Evolutionary conservation across 2,329 filamentous ascomycete genomes (phyloP).

Genomic region (Sphaceloma murrayae): DNA sequence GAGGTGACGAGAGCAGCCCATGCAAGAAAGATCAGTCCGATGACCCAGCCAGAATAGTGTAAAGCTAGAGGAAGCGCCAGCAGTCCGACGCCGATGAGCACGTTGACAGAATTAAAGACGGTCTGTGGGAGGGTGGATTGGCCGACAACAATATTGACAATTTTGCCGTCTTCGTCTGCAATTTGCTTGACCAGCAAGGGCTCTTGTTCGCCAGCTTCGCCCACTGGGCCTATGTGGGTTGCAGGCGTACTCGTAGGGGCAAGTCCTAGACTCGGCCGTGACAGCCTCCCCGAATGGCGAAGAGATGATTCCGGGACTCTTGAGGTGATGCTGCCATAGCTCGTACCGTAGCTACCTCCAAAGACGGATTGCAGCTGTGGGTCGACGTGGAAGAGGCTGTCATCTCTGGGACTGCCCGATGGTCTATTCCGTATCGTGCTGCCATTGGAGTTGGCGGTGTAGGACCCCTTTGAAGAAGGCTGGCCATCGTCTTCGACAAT

Average conservation of each 20-base stretch:
- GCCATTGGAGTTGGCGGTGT: constrained; percentile 20
- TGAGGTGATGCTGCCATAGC: constrained; percentile 50
- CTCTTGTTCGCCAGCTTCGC: constrained; percentile 43
- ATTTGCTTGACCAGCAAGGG: constrained; percentile 82
- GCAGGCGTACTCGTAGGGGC: constrained; percentile 7
- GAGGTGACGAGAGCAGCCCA: constrained; percentile 66
- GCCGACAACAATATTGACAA: constrained; percentile 75
- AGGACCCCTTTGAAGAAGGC: constrained; percentile 22
- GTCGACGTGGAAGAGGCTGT: constrained; percentile 41
- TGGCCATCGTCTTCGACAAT: constrained; percentile 36
- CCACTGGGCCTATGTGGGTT: not conserved
- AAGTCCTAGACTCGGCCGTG: constrained; percentile 36
- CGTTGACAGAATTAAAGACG: constrained; percentile 92
- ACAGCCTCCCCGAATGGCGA: constrained; percentile 45
- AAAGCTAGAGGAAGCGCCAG: constrained; percentile 81
- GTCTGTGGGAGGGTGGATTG: constrained; percentile 95
- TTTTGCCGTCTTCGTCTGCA: constrained; percentile 72
- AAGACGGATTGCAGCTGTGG: constrained; percentile 55
- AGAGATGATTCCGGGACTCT: constrained; percentile 48
- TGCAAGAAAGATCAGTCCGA: constrained; percentile 65
- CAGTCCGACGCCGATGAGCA: constrained; percentile 80
- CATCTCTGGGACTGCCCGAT: constrained; percentile 27
- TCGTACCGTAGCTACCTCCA: constrained; percentile 60
- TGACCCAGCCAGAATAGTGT: constrained; percentile 79
- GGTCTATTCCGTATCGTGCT: constrained; percentile 19